Conservation (phyloP, 805 yeast species). For the Scheffersomyces coipomensis region DNA sequence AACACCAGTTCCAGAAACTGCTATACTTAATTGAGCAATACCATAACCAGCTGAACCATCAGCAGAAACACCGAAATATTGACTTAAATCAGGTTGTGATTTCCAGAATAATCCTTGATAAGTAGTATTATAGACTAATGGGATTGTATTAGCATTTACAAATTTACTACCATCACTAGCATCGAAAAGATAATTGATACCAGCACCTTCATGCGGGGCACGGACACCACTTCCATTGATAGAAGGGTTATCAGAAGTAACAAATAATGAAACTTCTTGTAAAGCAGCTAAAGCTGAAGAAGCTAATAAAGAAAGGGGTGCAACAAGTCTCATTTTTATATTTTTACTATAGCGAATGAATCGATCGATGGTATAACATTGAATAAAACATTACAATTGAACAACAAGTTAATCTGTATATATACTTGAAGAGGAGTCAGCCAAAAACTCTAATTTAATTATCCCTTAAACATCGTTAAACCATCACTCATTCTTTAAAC, state of each 20-base stretch:
- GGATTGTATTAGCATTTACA: no score
- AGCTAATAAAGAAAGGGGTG: conserved; percentile 4
- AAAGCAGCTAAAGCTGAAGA: conserved; percentile 7
- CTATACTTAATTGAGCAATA: conserved; percentile 11
- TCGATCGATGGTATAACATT: no score
- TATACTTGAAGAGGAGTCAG: no score
- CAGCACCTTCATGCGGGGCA: conserved; percentile 45
- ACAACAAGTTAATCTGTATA: no score
- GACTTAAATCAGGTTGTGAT: conserved; percentile 1
- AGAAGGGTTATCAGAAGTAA: conserved; percentile 20
- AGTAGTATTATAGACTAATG: no score
- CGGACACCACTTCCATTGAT: conserved; percentile 27
- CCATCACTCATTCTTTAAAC: no score
- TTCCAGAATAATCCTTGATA: no score
- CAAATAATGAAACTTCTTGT: conserved; percentile 15
- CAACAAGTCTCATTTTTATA: background rate
- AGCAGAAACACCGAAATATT: conserved; percentile 1
- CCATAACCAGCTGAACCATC: no score
- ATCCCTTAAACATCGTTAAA: no score
- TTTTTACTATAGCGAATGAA: no score
- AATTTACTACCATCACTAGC: conserved; percentile 9
- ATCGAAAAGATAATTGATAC: conserved; percentile 37
- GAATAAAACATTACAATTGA: no score
- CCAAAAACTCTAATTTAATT: no score
- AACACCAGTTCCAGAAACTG: conserved; percentile 4